Evolutionary conservation across 2,329 filamentous ascomycete genomes (phyloP), one percentile per base, ranked within the genome.

Genomic region (Cladophialophora chaetospira): DNA sequence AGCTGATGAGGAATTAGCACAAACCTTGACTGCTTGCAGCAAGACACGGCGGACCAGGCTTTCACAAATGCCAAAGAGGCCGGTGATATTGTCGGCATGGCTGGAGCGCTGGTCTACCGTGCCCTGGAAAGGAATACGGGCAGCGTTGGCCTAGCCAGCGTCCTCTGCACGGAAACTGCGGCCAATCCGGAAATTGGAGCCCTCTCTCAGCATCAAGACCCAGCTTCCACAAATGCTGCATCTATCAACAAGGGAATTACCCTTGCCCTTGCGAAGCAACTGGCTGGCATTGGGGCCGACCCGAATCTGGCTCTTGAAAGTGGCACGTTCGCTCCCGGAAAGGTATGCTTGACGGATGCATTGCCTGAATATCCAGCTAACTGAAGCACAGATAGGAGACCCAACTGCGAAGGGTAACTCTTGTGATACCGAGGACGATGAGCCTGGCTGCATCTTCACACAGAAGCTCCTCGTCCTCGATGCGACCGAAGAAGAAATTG

Each of bases 101-200:
- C 78, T 5, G 76, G 73, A 50, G 79, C 81, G 2, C 71, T 85
- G 53, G 71, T 82, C 52, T 83, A 75, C 70, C 75, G 77, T 38
- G 75, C 78, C 23, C 68, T 82, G 17, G 84, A 87, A 75, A 78
- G 83, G 52, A 87, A 87, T 73, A 86, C 82, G 19, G 79, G 72
- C 44, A 65, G 67, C 8, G 82, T 86, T 58, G 84, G 84, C 46
- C 70, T 76, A 35, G 78, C 77, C n/a, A 84, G 80, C 49, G 81
- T 77, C 28, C 70, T 79, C 48, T 88, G 85, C 74, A 77, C 71
- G 38, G 73, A 71, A 69, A 82, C 78, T 64, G 40, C 71, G 35
- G 82, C 85, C n/a, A 88, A 88, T 72, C 78, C 84, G 2, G 85
- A 88, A 73, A 86, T 88, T 65, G 80, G 77, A 23, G 83, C 83